These are phyloP conservation scores for Xylaria digitata DNA, from an alignment of 2,329 filamentous ascomycete genomes.

Conservation along the genomic window DNA sequence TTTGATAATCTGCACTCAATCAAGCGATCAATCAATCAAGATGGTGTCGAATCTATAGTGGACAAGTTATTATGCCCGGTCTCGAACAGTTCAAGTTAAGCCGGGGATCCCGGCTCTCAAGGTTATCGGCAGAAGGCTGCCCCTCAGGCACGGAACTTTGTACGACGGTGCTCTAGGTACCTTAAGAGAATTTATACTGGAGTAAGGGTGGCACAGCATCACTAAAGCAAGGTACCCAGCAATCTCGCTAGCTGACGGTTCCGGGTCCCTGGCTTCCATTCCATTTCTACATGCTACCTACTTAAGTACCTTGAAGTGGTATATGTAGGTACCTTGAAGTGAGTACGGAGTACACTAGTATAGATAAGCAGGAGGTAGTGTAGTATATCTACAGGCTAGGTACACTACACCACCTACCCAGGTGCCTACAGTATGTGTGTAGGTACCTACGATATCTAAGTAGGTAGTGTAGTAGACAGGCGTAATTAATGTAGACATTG, in stretches of 20 bases:
- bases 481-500: too few relatives aligned
- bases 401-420: too few relatives aligned
- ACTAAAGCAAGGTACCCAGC: conserved; percentile 19
- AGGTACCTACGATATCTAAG: too few relatives aligned
- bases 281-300: background rate
- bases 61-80: conserved; percentile 1
- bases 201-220: background rate
- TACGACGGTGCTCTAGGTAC: conserved; percentile 3
- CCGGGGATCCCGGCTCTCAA: conserved; percentile 20
- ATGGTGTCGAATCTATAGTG: conserved; percentile 9
- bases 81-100: background rate
- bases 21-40: background rate
- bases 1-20: too few relatives aligned
- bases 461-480: too few relatives aligned
- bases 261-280: conserved; percentile 19
- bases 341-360: too few relatives aligned
- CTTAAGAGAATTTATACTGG: conserved; percentile 11
- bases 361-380: background rate
- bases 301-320: background rate
- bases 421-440: too few relatives aligned
- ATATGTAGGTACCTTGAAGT: too few relatives aligned
- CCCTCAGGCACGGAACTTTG: conserved; percentile 28
- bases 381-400: too few relatives aligned
- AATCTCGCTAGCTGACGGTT: background rate
- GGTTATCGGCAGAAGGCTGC: conserved; percentile 29